Base-by-base conservation (phyloP, 768 basidiomycete species). In the Pholiota conissans region DNA sequence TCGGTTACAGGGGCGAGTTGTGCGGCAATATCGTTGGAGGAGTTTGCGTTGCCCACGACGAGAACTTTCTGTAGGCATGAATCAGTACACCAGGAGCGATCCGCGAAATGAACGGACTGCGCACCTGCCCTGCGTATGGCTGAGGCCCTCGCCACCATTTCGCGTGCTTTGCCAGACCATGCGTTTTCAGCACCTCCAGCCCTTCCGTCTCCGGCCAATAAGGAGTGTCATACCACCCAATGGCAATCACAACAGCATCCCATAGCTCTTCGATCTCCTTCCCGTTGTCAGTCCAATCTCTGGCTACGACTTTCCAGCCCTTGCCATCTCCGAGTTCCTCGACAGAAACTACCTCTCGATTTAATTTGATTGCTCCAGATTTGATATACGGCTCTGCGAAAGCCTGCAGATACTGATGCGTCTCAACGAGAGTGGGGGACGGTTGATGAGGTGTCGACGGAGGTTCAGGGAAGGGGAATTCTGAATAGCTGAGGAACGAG, bases 21-120 rank as follows among this genome's bases (percentile, higher is more conserved):
- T 1, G 77, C 74, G 0, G 79, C 78, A 35, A 83, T 78, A 49
- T 84, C 82, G 60, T 84, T 84, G 32, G 74, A 72, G 1, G 82
- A 83, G 49, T 82, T 80, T 18, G 78, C 82, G 22, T 82, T 83
- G 10, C 78, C 82, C 3, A 83, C 65, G 9, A 84, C 72, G 0
- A 81, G 70, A 20, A 76, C 71, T 16, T 75, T 74, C 82, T 84
- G n/a, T 7, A 18, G 20, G 18, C 24, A 27, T 14, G 16, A 4
- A 35, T 18, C 11, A 8, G 24, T 1, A 45, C 10, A 50, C n/a
- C n/a, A n/a, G n/a, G n/a, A 16, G 4, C 3, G 13, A 34, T 18
- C 49, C 40, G 16, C 46, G 5, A 35, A 8, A 14, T 30, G 7
- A 39, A 28, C 13, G 9, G 18, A 22, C 27, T 32, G 54, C 62